A percentile compares a stretch with the other conserved stretches of the same genome.
Evolutionary conservation across 495 filamentous ascomycete species (phyloP).

Genomic region (Hypoxylon rickii): DNA sequence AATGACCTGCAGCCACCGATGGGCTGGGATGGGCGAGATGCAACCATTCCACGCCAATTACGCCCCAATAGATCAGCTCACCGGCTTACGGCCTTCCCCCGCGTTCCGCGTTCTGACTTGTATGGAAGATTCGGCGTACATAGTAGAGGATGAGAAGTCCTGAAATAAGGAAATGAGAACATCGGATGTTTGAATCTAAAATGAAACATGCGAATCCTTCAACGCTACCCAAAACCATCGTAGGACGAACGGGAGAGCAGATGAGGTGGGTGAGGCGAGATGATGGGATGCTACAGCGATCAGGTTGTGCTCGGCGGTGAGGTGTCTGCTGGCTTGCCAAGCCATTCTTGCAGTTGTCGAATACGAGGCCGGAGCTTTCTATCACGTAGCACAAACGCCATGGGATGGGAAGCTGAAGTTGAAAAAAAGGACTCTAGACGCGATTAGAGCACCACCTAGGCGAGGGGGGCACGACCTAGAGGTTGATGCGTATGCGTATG

Average conservation of each 20-base stretch:
- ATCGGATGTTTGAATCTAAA: too few species aligned
- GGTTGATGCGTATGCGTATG: too few species aligned
- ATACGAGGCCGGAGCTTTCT: constrained; percentile 26
- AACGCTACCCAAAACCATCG: not conserved
- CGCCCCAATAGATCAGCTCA: constrained; percentile 5
- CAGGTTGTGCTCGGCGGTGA: not conserved
- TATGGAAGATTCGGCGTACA: too few species aligned
- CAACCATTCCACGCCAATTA: constrained; percentile 14
- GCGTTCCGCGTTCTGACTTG: not conserved
- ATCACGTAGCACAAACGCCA: constrained; percentile 2
- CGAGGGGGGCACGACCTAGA: too few species aligned
- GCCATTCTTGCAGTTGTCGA: constrained; percentile 16
- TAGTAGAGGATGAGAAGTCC: too few species aligned
- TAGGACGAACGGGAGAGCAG: not conserved
- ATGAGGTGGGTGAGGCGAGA: not conserved
- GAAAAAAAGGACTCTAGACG: too few species aligned
- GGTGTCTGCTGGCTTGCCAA: constrained; percentile 26
- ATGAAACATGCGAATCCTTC: not conserved
- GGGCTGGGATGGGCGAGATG: constrained; percentile 1
- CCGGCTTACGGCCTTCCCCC: not conserved
- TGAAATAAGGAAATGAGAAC: not conserved
- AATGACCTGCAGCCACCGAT: constrained; percentile 18
- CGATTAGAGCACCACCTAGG: too few species aligned
- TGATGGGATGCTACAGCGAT: not conserved
- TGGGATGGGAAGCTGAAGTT: not conserved